phyloP scores from a whole-genome alignment of 208 protist species.

The Strigomonas galati region DNA sequence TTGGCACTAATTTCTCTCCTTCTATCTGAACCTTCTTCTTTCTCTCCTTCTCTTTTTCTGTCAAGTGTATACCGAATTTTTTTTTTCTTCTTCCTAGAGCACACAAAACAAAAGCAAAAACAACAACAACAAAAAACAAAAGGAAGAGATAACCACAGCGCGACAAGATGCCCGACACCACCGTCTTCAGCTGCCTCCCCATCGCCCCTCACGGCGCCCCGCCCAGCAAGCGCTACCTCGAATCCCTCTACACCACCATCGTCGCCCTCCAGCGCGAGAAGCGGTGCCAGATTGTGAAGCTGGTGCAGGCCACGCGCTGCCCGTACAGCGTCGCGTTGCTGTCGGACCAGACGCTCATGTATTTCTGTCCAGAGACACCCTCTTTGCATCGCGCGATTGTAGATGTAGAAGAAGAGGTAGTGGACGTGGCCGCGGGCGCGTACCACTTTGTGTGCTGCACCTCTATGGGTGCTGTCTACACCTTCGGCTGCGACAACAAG shows the following conservation, averaged over 20 bases:
- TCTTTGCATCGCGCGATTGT: constrained; percentile 21
- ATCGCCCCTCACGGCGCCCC: not conserved
- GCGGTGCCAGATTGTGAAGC: constrained; percentile 26
- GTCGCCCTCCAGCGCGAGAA: not conserved
- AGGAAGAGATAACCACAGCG: not conserved
- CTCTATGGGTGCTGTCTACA: constrained; percentile 61
- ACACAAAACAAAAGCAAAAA: not conserved
- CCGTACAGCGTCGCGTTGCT: constrained; percentile 48
- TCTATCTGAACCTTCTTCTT: constrained; percentile 1
- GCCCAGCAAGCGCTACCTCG: not conserved
- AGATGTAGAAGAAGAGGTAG: constrained; percentile 35
- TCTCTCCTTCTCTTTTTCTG: constrained; percentile 20
- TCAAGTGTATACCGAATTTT: not conserved
- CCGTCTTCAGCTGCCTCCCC: not conserved
- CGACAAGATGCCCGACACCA: too few relatives aligned
- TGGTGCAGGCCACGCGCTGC: constrained; percentile 27
- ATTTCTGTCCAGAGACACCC: constrained; percentile 18
- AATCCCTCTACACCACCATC: not conserved
- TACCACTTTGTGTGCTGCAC: constrained; percentile 84
- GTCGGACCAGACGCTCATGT: constrained; percentile 34
- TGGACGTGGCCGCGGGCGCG: constrained; percentile 71
- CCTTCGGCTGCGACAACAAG: constrained; percentile 68
- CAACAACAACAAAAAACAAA: constrained; percentile 1
- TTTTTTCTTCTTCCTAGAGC: constrained; percentile 5
- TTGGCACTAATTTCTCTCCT: not conserved